Conservation (phyloP, 192 early-diverging fungal genomes). For the Haplosporangium gracile region DNA sequence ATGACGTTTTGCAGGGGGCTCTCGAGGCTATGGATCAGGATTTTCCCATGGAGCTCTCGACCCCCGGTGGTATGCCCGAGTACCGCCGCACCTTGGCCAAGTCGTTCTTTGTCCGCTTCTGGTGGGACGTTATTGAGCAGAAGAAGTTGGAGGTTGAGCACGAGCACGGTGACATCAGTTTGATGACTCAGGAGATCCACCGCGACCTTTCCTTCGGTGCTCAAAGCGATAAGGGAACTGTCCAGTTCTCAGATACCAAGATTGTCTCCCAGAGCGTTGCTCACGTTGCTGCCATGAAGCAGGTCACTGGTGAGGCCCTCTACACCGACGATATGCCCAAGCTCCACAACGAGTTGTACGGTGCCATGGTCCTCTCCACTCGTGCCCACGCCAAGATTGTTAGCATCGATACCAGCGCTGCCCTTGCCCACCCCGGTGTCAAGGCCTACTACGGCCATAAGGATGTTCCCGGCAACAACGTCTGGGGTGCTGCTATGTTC, state of each 20-base stretch:
- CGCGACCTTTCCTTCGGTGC: constrained; percentile 59
- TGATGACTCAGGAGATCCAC: constrained; percentile 59
- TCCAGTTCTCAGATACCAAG: constrained; percentile 40
- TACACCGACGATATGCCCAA: constrained; percentile 89
- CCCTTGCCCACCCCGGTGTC: constrained; percentile 75
- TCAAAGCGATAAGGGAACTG: constrained; percentile 66
- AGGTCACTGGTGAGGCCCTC: constrained; percentile 86
- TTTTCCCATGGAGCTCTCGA: constrained; percentile 59
- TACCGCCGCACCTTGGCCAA: constrained; percentile 72
- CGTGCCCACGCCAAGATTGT: constrained; percentile 78
- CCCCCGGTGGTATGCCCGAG: constrained; percentile 79
- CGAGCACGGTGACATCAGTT: constrained; percentile 44
- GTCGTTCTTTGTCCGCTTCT: constrained; percentile 78
- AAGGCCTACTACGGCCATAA: constrained; percentile 71
- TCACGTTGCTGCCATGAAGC: constrained; percentile 84
- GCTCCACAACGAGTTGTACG: constrained; percentile 75
- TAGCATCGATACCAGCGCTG: constrained; percentile 70
- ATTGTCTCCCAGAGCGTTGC: constrained; percentile 63
- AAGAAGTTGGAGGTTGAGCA: constrained; percentile 33
- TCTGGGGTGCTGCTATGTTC: constrained; percentile 66
- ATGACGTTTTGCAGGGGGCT: constrained; percentile 58
- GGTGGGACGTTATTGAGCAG: constrained; percentile 66
- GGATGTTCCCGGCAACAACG: constrained; percentile 79
- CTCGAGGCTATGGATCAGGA: constrained; percentile 57
- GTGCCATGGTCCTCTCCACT: constrained; percentile 74